A percentile compares a stretch with the other conserved stretches of the same genome.
Evolutionary conservation across 176 grass and related monocot genomes (phyloP).

Genomic region (Oryza glumipatula): DNA sequence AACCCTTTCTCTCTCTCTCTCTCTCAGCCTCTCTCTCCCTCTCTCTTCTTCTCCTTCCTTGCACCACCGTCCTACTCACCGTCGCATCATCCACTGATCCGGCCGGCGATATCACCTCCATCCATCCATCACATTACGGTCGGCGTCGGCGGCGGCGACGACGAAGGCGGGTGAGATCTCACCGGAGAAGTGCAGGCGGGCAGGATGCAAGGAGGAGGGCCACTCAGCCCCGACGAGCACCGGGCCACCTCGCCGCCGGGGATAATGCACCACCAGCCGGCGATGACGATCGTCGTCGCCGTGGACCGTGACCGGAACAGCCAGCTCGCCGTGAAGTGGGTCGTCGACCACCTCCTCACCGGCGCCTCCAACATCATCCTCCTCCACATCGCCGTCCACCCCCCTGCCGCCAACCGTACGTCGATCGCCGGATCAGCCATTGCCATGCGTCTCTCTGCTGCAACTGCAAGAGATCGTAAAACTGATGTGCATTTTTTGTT

Average conservation of each 20-base stretch:
- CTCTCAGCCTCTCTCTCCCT: constrained; percentile 35
- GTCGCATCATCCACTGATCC: constrained; percentile 12
- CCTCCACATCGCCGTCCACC: constrained; percentile 66
- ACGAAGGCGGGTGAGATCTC: background rate
- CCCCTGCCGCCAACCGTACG: constrained; percentile 58
- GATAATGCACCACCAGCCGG: constrained; percentile 29
- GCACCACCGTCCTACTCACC: background rate
- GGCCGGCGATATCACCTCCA: background rate
- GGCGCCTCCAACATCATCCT: constrained; percentile 57
- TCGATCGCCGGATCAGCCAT: background rate
- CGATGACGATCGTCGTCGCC: constrained; percentile 47
- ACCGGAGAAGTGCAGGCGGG: background rate
- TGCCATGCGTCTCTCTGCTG: background rate
- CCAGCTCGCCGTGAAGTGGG: constrained; percentile 85
- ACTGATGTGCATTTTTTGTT: background rate
- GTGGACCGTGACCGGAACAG: constrained; percentile 75
- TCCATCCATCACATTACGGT: background rate
- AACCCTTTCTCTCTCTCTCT: constrained; percentile 30
- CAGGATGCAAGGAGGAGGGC: constrained; percentile 45
- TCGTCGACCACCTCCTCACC: constrained; percentile 67
- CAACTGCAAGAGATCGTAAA: background rate
- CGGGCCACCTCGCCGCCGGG: constrained; percentile 16
- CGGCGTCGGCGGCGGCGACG: too few relatives aligned
- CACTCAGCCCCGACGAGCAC: constrained; percentile 44
- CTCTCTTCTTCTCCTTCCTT: constrained; percentile 20